These are phyloP conservation scores for Neurospora crassa DNA, from an alignment of 2,329 filamentous ascomycete species.

Conservation along the genomic window DNA sequence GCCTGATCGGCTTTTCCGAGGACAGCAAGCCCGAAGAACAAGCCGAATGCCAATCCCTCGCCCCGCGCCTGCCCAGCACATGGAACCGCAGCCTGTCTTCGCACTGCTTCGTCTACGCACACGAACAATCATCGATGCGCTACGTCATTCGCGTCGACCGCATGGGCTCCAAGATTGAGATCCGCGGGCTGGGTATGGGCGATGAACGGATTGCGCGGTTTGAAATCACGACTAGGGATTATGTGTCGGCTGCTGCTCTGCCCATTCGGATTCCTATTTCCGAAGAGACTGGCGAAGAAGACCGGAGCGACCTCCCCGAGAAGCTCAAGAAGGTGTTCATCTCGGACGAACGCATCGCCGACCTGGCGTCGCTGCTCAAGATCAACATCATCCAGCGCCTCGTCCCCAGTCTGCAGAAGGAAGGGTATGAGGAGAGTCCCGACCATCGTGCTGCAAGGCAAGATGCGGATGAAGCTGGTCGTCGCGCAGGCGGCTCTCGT, in stretches of 20 bases:
- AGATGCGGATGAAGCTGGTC: constrained; percentile 29
- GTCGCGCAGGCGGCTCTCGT: background rate
- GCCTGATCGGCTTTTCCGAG: constrained; percentile 74
- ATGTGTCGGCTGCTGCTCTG: constrained; percentile 50
- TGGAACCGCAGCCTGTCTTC: constrained; percentile 71
- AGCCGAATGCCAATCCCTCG: constrained; percentile 43
- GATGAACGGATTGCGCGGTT: constrained; percentile 74
- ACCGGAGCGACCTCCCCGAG: constrained; percentile 36
- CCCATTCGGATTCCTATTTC: constrained; percentile 46
- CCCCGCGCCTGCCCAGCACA: constrained; percentile 57
- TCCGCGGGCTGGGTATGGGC: constrained; percentile 68
- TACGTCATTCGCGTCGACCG: constrained; percentile 76
- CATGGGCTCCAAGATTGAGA: constrained; percentile 73
- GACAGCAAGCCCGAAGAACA: constrained; percentile 50
- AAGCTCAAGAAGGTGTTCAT: constrained; percentile 60
- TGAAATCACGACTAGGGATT: constrained; percentile 66
- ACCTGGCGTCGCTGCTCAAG: constrained; percentile 65
- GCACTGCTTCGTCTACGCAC: constrained; percentile 78
- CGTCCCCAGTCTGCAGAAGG: constrained; percentile 64
- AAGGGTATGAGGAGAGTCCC: constrained; percentile 56
- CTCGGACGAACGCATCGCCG: constrained; percentile 55
- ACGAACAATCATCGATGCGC: constrained; percentile 74
- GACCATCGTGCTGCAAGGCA: constrained; percentile 31
- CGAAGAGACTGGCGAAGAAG: constrained; percentile 28
- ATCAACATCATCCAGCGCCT: constrained; percentile 76